phyloP scores from a whole-genome alignment of 1,284 basidiomycete species.

The Taiwanofungus camphoratus region DNA sequence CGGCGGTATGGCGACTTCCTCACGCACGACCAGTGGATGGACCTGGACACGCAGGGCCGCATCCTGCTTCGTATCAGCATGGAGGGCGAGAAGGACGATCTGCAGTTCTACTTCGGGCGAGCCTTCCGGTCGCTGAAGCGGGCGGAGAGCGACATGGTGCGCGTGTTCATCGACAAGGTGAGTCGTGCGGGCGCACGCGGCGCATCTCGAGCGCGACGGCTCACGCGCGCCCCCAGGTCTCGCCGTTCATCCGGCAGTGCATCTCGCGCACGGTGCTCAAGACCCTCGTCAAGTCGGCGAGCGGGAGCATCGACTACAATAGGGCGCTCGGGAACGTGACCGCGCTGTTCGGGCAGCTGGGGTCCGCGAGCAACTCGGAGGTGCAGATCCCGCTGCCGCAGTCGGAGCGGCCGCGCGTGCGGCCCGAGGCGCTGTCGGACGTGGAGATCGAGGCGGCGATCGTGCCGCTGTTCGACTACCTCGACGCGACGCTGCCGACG shows the following conservation, averaged over 20 bases:
- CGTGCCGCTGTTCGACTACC: conserved; percentile 90
- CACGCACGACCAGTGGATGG: conserved; percentile 89
- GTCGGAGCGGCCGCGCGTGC: conserved; percentile 62
- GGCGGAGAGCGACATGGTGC: conserved; percentile 93
- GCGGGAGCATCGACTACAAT: conserved; percentile 72
- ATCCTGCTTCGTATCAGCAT: conserved; percentile 89
- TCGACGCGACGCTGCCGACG: conserved; percentile 91
- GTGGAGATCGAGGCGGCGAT: conserved; percentile 95
- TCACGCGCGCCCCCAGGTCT: conserved; percentile 61
- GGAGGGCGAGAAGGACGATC: conserved; percentile 98
- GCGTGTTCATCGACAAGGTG: conserved; percentile 96
- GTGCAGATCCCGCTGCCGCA: conserved; percentile 74
- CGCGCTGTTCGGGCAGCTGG: conserved; percentile 73
- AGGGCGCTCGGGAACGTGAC: conserved; percentile 77
- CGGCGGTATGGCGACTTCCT: conserved; percentile 85
- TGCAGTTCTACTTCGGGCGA: conserved; percentile 95
- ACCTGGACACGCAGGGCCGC: conserved; percentile 85
- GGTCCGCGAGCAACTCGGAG: conserved; percentile 51
- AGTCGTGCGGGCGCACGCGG: conserved; percentile 14
- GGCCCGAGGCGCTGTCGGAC: conserved; percentile 78
- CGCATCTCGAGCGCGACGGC: neutral
- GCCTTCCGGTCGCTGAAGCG: conserved; percentile 94
- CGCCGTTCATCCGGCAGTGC: conserved; percentile 88
- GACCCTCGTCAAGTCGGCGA: conserved; percentile 63
- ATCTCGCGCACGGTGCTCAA: conserved; percentile 78